These are phyloP conservation scores for Yamadazyma atlantica DNA, from an alignment of 1,139 yeast species.

Conservation along the genomic window DNA sequence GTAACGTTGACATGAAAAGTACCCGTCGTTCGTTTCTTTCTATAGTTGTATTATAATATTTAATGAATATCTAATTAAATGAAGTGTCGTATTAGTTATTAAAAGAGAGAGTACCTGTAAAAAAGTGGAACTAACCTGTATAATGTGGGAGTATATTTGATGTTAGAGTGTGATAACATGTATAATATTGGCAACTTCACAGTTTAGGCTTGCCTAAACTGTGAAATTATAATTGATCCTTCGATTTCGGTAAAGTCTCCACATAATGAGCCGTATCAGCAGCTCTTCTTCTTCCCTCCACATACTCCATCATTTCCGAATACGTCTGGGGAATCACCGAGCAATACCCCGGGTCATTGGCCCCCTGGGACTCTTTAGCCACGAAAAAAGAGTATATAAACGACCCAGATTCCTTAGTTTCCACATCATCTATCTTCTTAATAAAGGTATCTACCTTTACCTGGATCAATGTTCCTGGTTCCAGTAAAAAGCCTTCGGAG, in stretches of 20 bases:
- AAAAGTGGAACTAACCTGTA: no score
- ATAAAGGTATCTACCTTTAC: conserved; percentile 85
- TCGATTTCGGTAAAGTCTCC: conserved; percentile 32
- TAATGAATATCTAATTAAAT: not conserved
- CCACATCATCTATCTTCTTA: conserved; percentile 60
- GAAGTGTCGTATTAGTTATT: no score
- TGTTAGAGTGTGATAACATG: no score
- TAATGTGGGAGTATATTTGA: no score
- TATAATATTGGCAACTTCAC: no score
- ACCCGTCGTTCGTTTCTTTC: not conserved
- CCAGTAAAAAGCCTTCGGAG: conserved; percentile 60
- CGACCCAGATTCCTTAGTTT: conserved; percentile 73
- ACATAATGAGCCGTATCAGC: conserved; percentile 75
- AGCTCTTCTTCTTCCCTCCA: conserved; percentile 89
- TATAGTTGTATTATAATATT: conserved; percentile 7
- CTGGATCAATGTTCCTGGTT: conserved; percentile 86
- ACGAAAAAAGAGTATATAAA: conserved; percentile 88
- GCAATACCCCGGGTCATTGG: conserved; percentile 46
- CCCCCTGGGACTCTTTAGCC: conserved; percentile 44
- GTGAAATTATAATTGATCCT: conserved; percentile 9
- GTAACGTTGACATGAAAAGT: no score
- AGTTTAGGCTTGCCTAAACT: no score
- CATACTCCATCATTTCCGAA: conserved; percentile 87
- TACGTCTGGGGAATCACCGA: conserved; percentile 86
- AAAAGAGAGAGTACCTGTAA: no score